A percentile compares a stretch with the other conserved stretches of the same genome.
Conservation (phyloP, 176 grass and related monocot genomes). For the Aegilops umbellulata region DNA sequence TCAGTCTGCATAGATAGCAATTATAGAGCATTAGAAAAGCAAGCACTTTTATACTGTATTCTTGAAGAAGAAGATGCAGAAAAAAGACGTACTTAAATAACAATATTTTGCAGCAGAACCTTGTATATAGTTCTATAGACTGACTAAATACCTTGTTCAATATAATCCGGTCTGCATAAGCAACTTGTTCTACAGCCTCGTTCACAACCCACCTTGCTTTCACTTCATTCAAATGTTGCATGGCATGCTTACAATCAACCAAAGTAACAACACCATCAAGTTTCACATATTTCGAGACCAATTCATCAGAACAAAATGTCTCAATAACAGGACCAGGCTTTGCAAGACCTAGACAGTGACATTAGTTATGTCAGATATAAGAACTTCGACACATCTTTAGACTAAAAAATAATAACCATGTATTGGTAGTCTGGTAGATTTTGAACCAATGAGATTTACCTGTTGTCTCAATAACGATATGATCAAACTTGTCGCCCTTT, state of each 20-base stretch:
- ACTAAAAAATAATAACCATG: too few species aligned
- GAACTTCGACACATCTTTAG: neutral
- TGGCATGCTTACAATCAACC: conserved; percentile 84
- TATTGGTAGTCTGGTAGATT: neutral
- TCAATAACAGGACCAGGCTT: conserved; percentile 72
- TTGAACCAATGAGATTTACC: conserved; percentile 26
- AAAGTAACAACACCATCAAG: conserved; percentile 85
- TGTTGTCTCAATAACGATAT: conserved; percentile 82
- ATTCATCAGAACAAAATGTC: conserved; percentile 74
- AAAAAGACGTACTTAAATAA: neutral
- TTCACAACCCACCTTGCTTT: conserved; percentile 81
- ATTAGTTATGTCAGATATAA: neutral
- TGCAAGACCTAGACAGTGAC: conserved; percentile 54
- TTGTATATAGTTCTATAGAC: neutral
- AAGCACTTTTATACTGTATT: neutral
- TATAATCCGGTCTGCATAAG: conserved; percentile 66
- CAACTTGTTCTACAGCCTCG: conserved; percentile 78
- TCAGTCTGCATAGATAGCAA: conserved; percentile 39
- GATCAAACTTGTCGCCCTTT: conserved; percentile 66
- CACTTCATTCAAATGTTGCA: conserved; percentile 71
- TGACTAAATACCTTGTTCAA: conserved; percentile 55
- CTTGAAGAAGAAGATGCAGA: conserved; percentile 11
- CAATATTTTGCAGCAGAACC: neutral
- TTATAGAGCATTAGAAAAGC: conserved; percentile 9
- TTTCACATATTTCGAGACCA: conserved; percentile 66